These are phyloP conservation scores for Aspergillus sp. DNA, from an alignment of 2,329 filamentous ascomycete species.

Conservation along the genomic window DNA sequence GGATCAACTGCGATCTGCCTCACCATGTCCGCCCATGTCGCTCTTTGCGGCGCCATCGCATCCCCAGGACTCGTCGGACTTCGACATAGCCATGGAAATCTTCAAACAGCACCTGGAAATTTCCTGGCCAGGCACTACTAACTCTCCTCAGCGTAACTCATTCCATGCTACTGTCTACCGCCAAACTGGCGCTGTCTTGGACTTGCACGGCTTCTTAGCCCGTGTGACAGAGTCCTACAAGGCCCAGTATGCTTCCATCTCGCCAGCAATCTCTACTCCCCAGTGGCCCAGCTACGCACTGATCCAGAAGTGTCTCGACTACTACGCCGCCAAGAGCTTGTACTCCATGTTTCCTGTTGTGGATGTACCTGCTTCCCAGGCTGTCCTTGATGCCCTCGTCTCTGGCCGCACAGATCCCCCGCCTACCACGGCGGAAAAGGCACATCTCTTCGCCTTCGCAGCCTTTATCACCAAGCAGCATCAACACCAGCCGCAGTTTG, in stretches of 20 bases:
- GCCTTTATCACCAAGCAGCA: conserved; percentile 28
- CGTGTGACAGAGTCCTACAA: conserved; percentile 13
- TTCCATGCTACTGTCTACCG: conserved; percentile 18
- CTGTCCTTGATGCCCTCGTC: conserved; percentile 19
- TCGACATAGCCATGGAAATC: conserved; percentile 8
- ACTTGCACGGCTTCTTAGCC: conserved; percentile 20
- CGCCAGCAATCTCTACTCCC: neutral
- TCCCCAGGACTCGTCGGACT: neutral
- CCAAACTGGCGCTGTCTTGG: conserved; percentile 16
- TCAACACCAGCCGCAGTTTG: conserved; percentile 23
- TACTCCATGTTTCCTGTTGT: conserved; percentile 30
- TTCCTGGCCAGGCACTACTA: conserved; percentile 14
- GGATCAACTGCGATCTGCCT: neutral
- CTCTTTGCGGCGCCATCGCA: neutral
- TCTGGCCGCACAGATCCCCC: conserved; percentile 7
- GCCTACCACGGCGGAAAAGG: conserved; percentile 13
- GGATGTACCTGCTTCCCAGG: conserved; percentile 18
- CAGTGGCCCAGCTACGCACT: neutral
- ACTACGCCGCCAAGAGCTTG: conserved; percentile 21
- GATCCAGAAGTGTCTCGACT: conserved; percentile 14
- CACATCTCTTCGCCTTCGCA: conserved; percentile 26
- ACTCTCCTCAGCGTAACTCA: neutral
- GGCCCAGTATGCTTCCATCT: conserved; percentile 6
- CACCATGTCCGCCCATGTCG: neutral
- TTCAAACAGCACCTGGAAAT: conserved; percentile 24